phyloP scores from a whole-genome alignment of 1,284 basidiomycete genomes.

The Schizophyllum commune region DNA sequence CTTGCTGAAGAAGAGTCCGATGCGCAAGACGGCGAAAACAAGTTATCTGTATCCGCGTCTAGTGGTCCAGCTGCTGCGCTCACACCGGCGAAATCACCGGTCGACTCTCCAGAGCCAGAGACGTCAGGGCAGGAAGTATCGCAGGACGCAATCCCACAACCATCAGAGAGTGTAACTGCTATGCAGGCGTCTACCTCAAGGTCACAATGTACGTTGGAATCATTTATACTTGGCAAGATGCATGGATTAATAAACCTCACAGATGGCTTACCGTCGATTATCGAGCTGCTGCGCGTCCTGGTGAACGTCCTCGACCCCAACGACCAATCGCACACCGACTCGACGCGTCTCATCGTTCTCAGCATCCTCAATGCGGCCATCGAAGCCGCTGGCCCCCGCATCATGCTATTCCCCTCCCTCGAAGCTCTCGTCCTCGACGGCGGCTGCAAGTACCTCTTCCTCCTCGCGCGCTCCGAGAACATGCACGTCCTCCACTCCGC shows the following conservation, averaged over 20 bases:
- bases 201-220: conserved; percentile 30
- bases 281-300: conserved; percentile 91
- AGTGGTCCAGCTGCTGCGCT: conserved; percentile 3
- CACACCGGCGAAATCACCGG: conserved; percentile 13
- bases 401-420: conserved; percentile 73
- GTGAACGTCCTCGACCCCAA: conserved; percentile 93
- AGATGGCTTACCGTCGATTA: conserved; percentile 89
- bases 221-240: neutral
- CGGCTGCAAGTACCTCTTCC: conserved; percentile 94
- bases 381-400: conserved; percentile 73
- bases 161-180: conserved; percentile 14
- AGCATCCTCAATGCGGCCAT: conserved; percentile 87
- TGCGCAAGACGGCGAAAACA: conserved; percentile 46
- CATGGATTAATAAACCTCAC: conserved; percentile 16
- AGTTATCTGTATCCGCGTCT: conserved; percentile 43
- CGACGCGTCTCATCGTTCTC: conserved; percentile 87
- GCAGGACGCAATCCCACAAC: conserved; percentile 8
- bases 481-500: conserved; percentile 72
- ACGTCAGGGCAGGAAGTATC: conserved; percentile 8
- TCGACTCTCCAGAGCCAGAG: conserved; percentile 10
- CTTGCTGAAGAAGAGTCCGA: conserved; percentile 41
- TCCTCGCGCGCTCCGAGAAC: conserved; percentile 87
- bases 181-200: conserved; percentile 20
- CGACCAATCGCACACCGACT: conserved; percentile 93
- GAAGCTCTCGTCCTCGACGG: conserved; percentile 73